Evolutionary conservation across 2,329 filamentous ascomycete genomes (phyloP), one percentile per base, ranked within the genome.

Genomic region (Rosellinia necatrix): DNA sequence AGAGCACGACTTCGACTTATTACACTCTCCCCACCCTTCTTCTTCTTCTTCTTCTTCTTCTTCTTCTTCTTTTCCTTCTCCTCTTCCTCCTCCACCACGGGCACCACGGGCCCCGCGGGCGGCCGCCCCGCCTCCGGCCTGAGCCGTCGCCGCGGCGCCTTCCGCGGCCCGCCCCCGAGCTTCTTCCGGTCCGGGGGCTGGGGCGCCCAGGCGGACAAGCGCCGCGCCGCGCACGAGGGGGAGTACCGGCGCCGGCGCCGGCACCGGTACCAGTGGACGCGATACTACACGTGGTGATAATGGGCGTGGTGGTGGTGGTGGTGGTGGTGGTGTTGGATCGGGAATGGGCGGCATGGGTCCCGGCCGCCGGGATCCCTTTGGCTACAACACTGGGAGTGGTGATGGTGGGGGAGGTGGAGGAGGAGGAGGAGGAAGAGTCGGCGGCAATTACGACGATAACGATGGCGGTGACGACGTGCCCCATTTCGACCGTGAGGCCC

Each of bases 101-200:
- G n/a, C n/a, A n/a, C 79, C 64, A 75, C 75, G 13, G 76, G 79
- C 49, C 88, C 85, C 0, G 87, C 87, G 2, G 91, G 91, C 48
- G 86, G 88, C 1, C 84, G 94, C 0, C 86, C 92, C 0, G 86
- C 94, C 0, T 91, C 85, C 1, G 94, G 94, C 0, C 77, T 99
- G 27, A 92, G 87, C 70, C 83, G 88, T 35, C 83, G 93, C 21
- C 81, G 91, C 2, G 84, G 86, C 2, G 81, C 87, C 4, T 97
- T 96, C 73, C 84, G 83, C 17, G 93, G 93, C 0, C 93, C 94
- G 3, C 92, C 94, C 47, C 92, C 93, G 0, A 90, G 86, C 61
- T 97, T 97, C 76, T 97, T 91, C 73, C 82, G 87, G 15, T 86
- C 82, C 59, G 92, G 91, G 4, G 91, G 89, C 3, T 96, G 91